Evolutionary conservation across 495 filamentous ascomycete genomes (phyloP), one percentile per base, ranked within the genome.

Genomic region (Aspergillus steynii): DNA sequence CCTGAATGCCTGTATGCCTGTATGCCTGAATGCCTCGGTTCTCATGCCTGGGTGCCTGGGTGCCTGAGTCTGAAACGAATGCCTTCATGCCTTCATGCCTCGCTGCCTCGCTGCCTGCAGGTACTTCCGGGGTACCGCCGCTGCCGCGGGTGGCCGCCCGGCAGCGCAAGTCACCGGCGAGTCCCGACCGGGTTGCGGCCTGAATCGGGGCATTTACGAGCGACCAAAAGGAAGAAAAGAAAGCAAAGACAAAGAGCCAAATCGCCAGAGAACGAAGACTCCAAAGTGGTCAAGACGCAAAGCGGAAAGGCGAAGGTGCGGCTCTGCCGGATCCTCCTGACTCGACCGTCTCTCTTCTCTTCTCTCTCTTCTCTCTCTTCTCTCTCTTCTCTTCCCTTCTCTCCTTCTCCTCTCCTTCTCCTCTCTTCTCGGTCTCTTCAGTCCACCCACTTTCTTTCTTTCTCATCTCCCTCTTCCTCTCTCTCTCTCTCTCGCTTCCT

Each of bases 321-420:
- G 37, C 31, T 34, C 31, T 34, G 31, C 31, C 31, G 9, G 3
- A 1, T 34, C 31, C 31, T 34, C 31, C 31, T 34, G 5, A 34
- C 31, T 34, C 31, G 31, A 34, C 31, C 5, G 6, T 34, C 31
- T 20, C 3, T 7, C 31, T 34, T 57, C 28, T 42, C 32, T 12
- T 8, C 34, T 37, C 29, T 54, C 29, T 34, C 25, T 37, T 47
- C 50, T 29, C 12, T 20, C n/a, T 52, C 32, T 54, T 59, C 20
- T 52, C 49, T 20, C 3, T 7, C 31, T 34, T 57, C 28, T 42
- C 32, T 12, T 8, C 34, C 42, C 29, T 48, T 37, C 29, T 54
- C 29, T 34, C n/a, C 7, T 27, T 45, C 26, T 28, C 56, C 50
- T 45, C 29, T 7, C 25, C 25, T 37, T 47, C 50, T 29, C 25